phyloP scores from a whole-genome alignment of 2,329 filamentous ascomycete species.

The Teratosphaeriaceae sp. region DNA sequence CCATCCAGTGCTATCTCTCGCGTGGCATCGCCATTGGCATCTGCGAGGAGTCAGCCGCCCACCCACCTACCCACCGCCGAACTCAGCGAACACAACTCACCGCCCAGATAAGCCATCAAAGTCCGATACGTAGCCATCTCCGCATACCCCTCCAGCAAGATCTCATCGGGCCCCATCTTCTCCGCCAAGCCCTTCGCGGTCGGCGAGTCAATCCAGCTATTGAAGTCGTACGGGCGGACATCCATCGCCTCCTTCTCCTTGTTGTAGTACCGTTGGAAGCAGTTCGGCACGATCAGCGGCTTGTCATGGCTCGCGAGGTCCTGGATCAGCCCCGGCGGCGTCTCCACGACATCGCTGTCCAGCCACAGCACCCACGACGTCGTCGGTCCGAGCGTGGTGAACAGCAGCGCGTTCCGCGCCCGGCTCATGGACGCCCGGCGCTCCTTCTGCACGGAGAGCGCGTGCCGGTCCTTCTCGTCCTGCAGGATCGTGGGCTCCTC shows the following conservation, averaged over 20 bases:
- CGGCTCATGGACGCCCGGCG: conserved; percentile 86
- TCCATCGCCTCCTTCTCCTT: conserved; percentile 65
- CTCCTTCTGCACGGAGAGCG: conserved; percentile 80
- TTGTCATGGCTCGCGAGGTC: conserved; percentile 84
- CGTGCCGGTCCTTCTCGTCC: conserved; percentile 82
- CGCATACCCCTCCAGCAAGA: conserved; percentile 85
- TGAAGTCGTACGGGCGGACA: conserved; percentile 89
- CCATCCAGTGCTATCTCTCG: conserved; percentile 67
- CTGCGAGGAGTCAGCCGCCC: conserved; percentile 9
- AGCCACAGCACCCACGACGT: conserved; percentile 98
- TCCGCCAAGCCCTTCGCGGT: conserved; percentile 67
- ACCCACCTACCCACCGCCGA: neutral
- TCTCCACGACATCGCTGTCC: conserved; percentile 86
- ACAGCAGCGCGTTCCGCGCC: conserved; percentile 87
- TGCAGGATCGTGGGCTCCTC: conserved; percentile 77
- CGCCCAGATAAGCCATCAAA: conserved; percentile 79
- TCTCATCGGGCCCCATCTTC: conserved; percentile 84
- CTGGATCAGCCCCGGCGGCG: conserved; percentile 76
- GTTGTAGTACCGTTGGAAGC: conserved; percentile 73
- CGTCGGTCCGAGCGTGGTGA: conserved; percentile 83
- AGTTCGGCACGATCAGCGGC: conserved; percentile 90
- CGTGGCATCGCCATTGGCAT: conserved; percentile 24
- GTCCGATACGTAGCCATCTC: conserved; percentile 89
- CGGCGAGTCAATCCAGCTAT: conserved; percentile 91
- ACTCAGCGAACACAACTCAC: conserved; percentile 37